A percentile compares a stretch with the other conserved stretches of the same genome.
Evolutionary conservation across 2,329 filamentous ascomycete genomes (phyloP).

Genomic region (Aspergillus novofumigatus): DNA sequence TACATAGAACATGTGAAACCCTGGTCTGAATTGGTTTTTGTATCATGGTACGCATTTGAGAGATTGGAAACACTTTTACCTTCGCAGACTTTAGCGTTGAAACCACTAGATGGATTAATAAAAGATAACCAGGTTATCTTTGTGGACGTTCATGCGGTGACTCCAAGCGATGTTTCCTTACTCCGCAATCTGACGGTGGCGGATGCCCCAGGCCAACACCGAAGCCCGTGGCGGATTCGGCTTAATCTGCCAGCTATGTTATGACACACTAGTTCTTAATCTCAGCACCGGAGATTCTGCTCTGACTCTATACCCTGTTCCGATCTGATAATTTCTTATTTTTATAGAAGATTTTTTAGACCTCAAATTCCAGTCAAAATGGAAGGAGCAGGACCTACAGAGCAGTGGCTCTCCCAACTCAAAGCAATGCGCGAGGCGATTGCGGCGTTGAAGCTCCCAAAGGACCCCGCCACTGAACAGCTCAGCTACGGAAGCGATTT

Average conservation of each 20-base stretch:
- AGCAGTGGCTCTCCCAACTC: slow-evolving; percentile 82
- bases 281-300: background rate
- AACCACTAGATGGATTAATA: no score
- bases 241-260: background rate
- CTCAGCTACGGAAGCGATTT: slow-evolving; percentile 50
- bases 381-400: slow-evolving; percentile 13
- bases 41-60: no score
- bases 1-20: no score
- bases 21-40: no score
- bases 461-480: slow-evolving; percentile 41
- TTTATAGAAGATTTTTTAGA: background rate
- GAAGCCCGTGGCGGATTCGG: background rate
- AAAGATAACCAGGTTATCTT: no score
- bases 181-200: background rate
- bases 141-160: no score
- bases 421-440: slow-evolving; percentile 82
- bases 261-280: background rate
- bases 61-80: no score
- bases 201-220: background rate
- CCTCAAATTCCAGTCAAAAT: slow-evolving; percentile 4
- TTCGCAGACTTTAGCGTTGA: no score
- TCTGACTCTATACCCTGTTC: background rate
- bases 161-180: no score
- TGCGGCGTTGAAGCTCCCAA: slow-evolving; percentile 62
- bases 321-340: background rate